Conservation (phyloP, 257 asterid genomes). For the Echium plantagineum region DNA sequence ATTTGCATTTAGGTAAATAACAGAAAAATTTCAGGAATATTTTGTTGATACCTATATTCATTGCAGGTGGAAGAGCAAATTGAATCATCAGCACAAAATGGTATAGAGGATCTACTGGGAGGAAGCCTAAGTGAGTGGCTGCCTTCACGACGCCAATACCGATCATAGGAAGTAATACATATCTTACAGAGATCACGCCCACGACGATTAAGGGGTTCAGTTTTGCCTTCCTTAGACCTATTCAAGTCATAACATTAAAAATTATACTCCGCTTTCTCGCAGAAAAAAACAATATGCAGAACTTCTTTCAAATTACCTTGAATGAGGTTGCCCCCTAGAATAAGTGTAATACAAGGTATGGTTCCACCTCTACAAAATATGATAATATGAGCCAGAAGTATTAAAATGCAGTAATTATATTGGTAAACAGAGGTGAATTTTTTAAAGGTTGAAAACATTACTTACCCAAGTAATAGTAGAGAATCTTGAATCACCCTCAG, state of each 20-base stretch:
- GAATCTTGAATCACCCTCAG: conserved; percentile 53
- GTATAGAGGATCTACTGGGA: conserved; percentile 75
- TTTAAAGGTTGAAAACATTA: not conserved
- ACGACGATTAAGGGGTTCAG: conserved; percentile 27
- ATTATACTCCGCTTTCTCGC: not conserved
- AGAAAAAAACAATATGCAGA: not conserved
- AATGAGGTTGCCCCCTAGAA: conserved; percentile 82
- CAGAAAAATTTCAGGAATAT: not conserved
- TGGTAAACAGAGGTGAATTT: not conserved
- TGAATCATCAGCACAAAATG: conserved; percentile 79
- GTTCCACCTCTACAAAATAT: conserved; percentile 52
- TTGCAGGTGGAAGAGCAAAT: conserved; percentile 84
- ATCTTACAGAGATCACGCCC: conserved; percentile 53
- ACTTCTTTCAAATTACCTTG: conserved; percentile 35
- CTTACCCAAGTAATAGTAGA: conserved; percentile 62
- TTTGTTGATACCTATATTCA: conserved; percentile 45
- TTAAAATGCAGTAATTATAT: not conserved
- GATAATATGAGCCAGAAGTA: not conserved
- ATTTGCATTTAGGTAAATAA: not conserved
- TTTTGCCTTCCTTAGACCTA: conserved; percentile 55
- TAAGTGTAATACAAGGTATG: conserved; percentile 76
- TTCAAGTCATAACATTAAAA: not conserved
- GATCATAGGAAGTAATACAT: conserved; percentile 45
- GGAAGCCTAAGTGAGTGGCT: conserved; percentile 59
- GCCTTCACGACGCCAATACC: conserved; percentile 61